Conservation (phyloP, 177 flowering plant species). For the Vitis hybrid region DNA sequence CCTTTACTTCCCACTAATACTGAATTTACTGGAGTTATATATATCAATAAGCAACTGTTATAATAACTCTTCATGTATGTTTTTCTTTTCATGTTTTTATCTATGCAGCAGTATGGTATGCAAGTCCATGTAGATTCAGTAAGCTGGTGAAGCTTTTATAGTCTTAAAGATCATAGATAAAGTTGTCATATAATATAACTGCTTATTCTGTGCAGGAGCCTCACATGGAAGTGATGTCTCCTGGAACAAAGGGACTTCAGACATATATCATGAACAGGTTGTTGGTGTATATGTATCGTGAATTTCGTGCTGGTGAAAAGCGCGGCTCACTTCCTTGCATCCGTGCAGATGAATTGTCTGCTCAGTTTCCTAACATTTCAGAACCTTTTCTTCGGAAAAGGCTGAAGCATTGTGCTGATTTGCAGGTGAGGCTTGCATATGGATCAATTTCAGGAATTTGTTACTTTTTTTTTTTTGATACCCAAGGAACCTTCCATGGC, state of each 20-base stretch:
- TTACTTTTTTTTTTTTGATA: too few relatives aligned
- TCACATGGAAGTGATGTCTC: conserved; percentile 89
- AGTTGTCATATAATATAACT: background rate
- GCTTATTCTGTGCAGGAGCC: conserved; percentile 63
- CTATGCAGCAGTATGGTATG: background rate
- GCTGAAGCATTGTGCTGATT: conserved; percentile 81
- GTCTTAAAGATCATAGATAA: background rate
- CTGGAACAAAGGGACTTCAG: conserved; percentile 76
- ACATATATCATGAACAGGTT: conserved; percentile 70
- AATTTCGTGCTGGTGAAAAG: conserved; percentile 72
- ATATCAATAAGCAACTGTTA: background rate
- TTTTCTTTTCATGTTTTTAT: background rate
- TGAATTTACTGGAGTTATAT: background rate
- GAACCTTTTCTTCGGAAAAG: conserved; percentile 77
- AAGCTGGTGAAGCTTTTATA: background rate
- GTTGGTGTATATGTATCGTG: conserved; percentile 75
- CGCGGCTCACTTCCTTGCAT: conserved; percentile 62
- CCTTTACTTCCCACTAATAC: too few relatives aligned
- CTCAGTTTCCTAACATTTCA: conserved; percentile 66
- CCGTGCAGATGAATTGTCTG: conserved; percentile 75
- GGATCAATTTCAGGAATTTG: background rate
- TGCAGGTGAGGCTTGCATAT: conserved; percentile 51
- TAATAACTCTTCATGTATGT: background rate
- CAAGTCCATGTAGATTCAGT: background rate
- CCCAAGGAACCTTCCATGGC: too few relatives aligned